phyloP scores from a whole-genome alignment of 2,329 filamentous ascomycete species.

The Botrytis medusae region DNA sequence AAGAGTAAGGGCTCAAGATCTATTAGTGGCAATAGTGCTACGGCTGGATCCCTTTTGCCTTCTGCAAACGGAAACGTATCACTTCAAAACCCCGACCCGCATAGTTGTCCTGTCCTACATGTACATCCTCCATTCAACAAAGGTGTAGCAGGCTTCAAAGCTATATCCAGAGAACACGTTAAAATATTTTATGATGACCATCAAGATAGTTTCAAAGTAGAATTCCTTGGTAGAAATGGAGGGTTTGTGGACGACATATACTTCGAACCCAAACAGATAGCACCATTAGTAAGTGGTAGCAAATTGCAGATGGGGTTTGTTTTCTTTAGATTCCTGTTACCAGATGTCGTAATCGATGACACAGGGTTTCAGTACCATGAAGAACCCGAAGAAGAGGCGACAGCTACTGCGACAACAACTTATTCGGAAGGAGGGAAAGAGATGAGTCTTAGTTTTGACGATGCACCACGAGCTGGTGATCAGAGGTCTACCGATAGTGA shows the following conservation, averaged over 20 bases:
- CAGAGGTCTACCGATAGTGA: conserved; percentile 41
- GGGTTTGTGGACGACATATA: conserved; percentile 66
- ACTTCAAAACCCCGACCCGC: conserved; percentile 53
- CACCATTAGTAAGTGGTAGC: conserved; percentile 62
- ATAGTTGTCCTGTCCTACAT: conserved; percentile 64
- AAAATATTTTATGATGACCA: conserved; percentile 69
- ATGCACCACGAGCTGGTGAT: conserved; percentile 57
- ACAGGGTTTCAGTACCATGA: conserved; percentile 56
- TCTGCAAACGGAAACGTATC: not conserved
- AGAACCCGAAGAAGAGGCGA: conserved; percentile 43
- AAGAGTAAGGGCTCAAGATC: conserved; percentile 48
- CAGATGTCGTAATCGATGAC: conserved; percentile 57
- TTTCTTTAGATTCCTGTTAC: conserved; percentile 66
- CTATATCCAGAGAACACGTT: conserved; percentile 72
- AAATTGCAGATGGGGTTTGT: conserved; percentile 72
- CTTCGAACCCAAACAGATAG: conserved; percentile 52
- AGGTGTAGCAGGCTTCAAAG: conserved; percentile 63
- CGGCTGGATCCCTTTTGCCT: conserved; percentile 21
- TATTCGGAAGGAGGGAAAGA: conserved; percentile 58
- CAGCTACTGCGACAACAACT: conserved; percentile 36
- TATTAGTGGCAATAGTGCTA: conserved; percentile 37
- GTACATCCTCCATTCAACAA: conserved; percentile 69
- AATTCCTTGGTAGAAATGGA: conserved; percentile 60
- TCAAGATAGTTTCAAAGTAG: conserved; percentile 62
- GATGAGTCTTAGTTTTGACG: conserved; percentile 74